A percentile compares a stretch with the other conserved stretches of the same genome.
These are phyloP conservation scores for Pharnaceum exiguum DNA, from an alignment of 148 eudicot species.

Conservation along the genomic window DNA sequence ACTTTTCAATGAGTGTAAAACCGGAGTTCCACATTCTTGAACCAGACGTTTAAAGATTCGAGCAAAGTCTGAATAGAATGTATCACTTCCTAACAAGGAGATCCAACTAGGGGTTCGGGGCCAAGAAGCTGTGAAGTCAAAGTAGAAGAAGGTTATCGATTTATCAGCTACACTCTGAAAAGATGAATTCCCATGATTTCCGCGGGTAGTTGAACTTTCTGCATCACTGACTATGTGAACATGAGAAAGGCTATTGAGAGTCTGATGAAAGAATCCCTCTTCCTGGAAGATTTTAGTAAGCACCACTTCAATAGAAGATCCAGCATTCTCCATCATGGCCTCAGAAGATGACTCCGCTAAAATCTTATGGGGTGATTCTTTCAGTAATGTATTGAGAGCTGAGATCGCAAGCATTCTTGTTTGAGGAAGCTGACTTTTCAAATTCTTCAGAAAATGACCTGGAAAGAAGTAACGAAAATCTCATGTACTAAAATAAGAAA, in stretches of 20 bases:
- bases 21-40: constrained; percentile 96
- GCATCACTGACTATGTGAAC: constrained; percentile 80
- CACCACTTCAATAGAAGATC: constrained; percentile 82
- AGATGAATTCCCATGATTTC: constrained; percentile 67
- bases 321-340: constrained; percentile 29
- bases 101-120: constrained; percentile 99
- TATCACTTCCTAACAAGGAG: constrained; percentile 86
- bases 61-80: constrained; percentile 92
- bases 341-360: constrained; percentile 35
- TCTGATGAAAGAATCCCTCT: constrained; percentile 87
- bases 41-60: constrained; percentile 84
- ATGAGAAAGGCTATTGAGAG: constrained; percentile 82
- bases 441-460: constrained; percentile 93
- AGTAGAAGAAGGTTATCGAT: constrained; percentile 93
- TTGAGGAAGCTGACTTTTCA: constrained; percentile 96
- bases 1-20: constrained; percentile 52
- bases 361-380: constrained; percentile 85
- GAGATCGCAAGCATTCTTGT: constrained; percentile 94
- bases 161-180: constrained; percentile 96
- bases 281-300: constrained; percentile 72
- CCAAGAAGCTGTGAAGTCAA: constrained; percentile 96
- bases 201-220: constrained; percentile 63
- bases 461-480: constrained; percentile 20
- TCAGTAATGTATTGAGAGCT: constrained; percentile 86
- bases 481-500: no score